A percentile compares a stretch with the other conserved stretches of the same genome.
Conservation (phyloP, 2,329 filamentous ascomycete species). For the Exophiala spinifera region DNA sequence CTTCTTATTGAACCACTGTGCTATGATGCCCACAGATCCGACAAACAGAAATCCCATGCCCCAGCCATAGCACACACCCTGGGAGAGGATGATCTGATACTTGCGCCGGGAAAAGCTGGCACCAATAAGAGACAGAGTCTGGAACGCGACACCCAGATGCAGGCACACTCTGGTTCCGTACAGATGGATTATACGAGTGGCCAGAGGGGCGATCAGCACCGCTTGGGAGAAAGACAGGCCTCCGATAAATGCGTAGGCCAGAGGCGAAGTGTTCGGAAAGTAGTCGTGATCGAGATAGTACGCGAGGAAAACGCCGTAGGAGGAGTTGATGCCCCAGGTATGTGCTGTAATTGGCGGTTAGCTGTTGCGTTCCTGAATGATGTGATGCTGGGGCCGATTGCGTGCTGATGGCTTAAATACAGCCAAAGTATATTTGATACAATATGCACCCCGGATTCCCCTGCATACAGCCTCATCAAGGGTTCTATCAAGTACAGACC, state of each 20-base stretch:
- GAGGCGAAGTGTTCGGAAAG: slow-evolving; percentile 53
- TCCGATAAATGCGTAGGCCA: slow-evolving; percentile 60
- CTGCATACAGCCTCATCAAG: neutral
- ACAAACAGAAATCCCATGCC: slow-evolving; percentile 64
- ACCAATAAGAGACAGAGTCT: slow-evolving; percentile 54
- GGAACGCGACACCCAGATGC: slow-evolving; percentile 49
- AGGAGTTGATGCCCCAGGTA: slow-evolving; percentile 70
- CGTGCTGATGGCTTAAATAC: slow-evolving; percentile 4
- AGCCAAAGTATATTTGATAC: neutral
- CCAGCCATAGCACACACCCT: slow-evolving; percentile 60
- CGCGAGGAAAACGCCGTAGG: slow-evolving; percentile 58
- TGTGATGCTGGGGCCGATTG: slow-evolving; percentile 4
- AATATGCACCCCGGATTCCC: slow-evolving; percentile 8
- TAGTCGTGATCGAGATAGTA: slow-evolving; percentile 55
- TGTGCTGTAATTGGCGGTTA: slow-evolving; percentile 40
- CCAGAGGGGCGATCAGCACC: slow-evolving; percentile 56
- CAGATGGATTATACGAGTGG: slow-evolving; percentile 52
- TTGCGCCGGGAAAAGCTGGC: slow-evolving; percentile 55
- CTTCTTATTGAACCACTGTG: slow-evolving; percentile 61
- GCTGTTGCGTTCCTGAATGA: neutral
- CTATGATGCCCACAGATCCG: slow-evolving; percentile 53
- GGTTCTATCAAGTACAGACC: slow-evolving; percentile 33
- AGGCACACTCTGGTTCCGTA: slow-evolving; percentile 55
- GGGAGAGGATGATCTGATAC: slow-evolving; percentile 60
- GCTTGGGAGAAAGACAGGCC: slow-evolving; percentile 58